phyloP scores from a whole-genome alignment of 1,139 yeast genomes.

The Ogataea hybrid region DNA sequence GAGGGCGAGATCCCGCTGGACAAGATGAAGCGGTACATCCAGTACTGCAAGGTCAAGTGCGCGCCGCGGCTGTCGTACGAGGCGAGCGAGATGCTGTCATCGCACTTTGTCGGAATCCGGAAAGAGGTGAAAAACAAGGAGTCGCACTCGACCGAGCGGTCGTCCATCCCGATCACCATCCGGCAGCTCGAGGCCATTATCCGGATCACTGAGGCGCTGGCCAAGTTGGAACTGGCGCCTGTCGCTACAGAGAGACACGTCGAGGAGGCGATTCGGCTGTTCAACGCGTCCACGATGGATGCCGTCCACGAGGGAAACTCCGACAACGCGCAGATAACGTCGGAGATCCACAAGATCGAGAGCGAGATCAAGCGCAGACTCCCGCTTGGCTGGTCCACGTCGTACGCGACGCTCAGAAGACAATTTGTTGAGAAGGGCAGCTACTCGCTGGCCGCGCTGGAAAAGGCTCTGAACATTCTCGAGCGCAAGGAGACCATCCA shows the following conservation, averaged over 20 bases:
- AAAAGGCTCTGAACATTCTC: constrained; percentile 75
- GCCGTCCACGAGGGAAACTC: constrained; percentile 66
- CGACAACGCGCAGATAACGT: constrained; percentile 48
- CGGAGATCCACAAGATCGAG: constrained; percentile 78
- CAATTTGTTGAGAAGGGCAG: constrained; percentile 72
- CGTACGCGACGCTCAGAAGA: constrained; percentile 76
- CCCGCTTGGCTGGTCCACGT: constrained; percentile 97
- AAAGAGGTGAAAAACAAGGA: constrained; percentile 81
- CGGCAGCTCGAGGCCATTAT: constrained; percentile 97
- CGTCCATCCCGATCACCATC: constrained; percentile 94
- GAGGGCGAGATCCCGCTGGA: constrained; percentile 91
- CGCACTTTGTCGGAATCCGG: constrained; percentile 91
- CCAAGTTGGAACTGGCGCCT: constrained; percentile 80
- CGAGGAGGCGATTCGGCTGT: constrained; percentile 90
- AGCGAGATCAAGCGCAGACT: constrained; percentile 83
- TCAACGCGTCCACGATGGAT: constrained; percentile 97
- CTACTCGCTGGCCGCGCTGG: constrained; percentile 71
- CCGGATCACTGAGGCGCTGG: constrained; percentile 93
- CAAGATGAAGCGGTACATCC: constrained; percentile 87
- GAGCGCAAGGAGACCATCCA: constrained; percentile 87
- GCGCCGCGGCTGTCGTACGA: constrained; percentile 91
- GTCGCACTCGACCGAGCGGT: constrained; percentile 78
- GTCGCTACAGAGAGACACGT: constrained; percentile 88
- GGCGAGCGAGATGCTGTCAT: constrained; percentile 89
- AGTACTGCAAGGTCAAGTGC: constrained; percentile 83